Percentiles rank a stretch among this genome's conserved stretches.
Evolutionary conservation across 1,284 basidiomycete genomes (phyloP).

Genomic region (Pseudomicrostroma phylloplanum): DNA sequence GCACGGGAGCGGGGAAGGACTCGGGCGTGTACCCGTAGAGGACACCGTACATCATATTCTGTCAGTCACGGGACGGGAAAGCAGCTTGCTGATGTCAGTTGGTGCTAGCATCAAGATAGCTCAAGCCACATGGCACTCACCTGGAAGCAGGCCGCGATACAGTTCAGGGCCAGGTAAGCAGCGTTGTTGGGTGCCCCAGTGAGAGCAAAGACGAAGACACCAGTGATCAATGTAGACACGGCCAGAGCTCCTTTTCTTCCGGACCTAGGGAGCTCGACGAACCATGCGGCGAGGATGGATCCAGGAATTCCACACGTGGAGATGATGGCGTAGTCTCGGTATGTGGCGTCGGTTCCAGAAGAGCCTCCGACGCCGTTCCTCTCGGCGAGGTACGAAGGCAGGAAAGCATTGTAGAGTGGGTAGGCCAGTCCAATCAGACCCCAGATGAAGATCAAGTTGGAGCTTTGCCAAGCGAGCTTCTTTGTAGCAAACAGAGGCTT

Average conservation of each 20-base stretch:
- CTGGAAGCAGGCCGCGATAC: conserved; percentile 36
- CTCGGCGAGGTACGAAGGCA: conserved; percentile 39
- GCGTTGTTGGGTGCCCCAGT: conserved; percentile 30
- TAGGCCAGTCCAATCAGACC: conserved; percentile 47
- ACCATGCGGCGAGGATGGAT: conserved; percentile 43
- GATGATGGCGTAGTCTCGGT: conserved; percentile 48
- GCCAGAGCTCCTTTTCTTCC: conserved; percentile 48
- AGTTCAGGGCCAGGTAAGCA: conserved; percentile 42
- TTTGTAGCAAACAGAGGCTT: conserved; percentile 37
- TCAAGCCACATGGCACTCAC: conserved; percentile 26
- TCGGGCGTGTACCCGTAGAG: conserved; percentile 47
- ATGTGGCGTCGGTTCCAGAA: conserved; percentile 18
- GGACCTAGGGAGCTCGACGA: conserved; percentile 45
- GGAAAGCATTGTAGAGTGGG: conserved; percentile 49
- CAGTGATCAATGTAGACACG: conserved; percentile 44
- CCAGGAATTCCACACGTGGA: conserved; percentile 49
- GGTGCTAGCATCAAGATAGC: neutral
- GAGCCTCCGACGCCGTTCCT: neutral
- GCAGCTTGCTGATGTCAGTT: neutral
- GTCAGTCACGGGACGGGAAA: neutral
- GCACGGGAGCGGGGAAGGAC: conserved; percentile 42
- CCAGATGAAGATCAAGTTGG: conserved; percentile 42
- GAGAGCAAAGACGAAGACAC: conserved; percentile 48
- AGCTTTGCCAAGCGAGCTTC: conserved; percentile 40
- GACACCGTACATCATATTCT: conserved; percentile 25